A percentile compares a stretch with the other conserved stretches of the same genome.
phyloP scores from a whole-genome alignment of 73 alveolate genomes.

The Stentor coeruleus region DNA sequence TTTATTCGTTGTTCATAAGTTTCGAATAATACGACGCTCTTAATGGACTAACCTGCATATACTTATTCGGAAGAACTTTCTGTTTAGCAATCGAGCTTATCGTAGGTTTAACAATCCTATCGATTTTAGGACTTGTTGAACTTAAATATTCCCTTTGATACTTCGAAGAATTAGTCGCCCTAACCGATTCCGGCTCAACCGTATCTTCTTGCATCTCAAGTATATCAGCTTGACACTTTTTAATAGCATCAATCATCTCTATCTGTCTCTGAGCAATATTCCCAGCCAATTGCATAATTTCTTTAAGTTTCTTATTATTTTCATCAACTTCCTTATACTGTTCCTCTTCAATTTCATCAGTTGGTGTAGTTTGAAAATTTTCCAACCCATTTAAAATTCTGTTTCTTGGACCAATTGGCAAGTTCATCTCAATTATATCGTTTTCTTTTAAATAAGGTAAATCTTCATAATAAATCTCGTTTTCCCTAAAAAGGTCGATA shows the following conservation, averaged over 20 bases:
- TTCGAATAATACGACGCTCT: constrained; percentile 1
- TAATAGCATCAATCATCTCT: background rate
- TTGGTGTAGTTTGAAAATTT: no score
- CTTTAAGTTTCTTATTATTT: background rate
- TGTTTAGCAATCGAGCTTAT: constrained; percentile 20
- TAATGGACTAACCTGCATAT: constrained; percentile 18
- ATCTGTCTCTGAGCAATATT: background rate
- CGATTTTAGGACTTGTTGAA: background rate
- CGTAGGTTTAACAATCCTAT: background rate
- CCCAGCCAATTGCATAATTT: background rate
- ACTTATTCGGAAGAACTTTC: constrained; percentile 5
- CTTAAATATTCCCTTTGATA: background rate
- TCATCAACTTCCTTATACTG: background rate
- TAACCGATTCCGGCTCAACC: background rate
- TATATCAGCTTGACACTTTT: background rate
- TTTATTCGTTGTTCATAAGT: background rate
- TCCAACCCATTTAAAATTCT: background rate
- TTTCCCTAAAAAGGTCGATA: background rate
- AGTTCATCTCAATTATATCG: background rate
- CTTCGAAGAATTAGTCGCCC: background rate
- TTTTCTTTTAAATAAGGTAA: background rate
- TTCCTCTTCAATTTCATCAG: constrained; percentile 5
- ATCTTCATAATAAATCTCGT: background rate
- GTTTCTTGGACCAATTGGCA: constrained; percentile 17
- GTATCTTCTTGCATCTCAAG: background rate